Conservation (phyloP, 2,329 filamentous ascomycete species). For the Chaetomium olivaceum region DNA sequence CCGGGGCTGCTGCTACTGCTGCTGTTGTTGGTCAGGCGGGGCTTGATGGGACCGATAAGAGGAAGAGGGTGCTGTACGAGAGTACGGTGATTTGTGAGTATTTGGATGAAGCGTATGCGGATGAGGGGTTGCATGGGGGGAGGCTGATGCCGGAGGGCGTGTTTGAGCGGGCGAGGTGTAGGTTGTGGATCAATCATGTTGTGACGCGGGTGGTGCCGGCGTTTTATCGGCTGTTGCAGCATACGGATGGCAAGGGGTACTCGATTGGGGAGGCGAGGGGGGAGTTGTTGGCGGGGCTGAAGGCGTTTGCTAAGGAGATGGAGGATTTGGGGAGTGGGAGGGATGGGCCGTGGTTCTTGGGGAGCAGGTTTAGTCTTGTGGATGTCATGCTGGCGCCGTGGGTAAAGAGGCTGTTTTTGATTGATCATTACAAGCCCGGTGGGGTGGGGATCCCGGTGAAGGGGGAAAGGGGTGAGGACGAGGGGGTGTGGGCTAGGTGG, state of each 20-base stretch:
- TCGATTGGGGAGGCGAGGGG: constrained; percentile 54
- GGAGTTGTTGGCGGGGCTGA: constrained; percentile 61
- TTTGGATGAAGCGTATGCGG: constrained; percentile 68
- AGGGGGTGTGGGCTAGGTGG: constrained; percentile 64
- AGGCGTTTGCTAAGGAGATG: constrained; percentile 64
- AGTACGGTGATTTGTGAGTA: constrained; percentile 74
- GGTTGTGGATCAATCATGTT: constrained; percentile 76
- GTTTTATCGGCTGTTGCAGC: constrained; percentile 65
- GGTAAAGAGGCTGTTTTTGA: constrained; percentile 69
- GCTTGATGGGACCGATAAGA: constrained; percentile 22
- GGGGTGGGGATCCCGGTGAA: constrained; percentile 48
- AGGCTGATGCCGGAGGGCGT: constrained; percentile 59
- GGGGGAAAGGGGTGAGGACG: constrained; percentile 49
- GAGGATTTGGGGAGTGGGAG: constrained; percentile 48
- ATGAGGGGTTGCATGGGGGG: constrained; percentile 44
- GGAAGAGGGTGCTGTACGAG: constrained; percentile 66
- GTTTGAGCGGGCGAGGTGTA: constrained; percentile 64
- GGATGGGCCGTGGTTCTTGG: constrained; percentile 66
- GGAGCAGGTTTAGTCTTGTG: constrained; percentile 62
- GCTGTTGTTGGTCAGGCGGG: no score
- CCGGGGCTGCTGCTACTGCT: no score
- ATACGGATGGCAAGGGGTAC: constrained; percentile 51
- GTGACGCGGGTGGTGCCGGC: constrained; percentile 65
- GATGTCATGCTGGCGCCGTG: constrained; percentile 73
- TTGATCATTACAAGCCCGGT: constrained; percentile 71